Base-by-base conservation (phyloP, 768 basidiomycete species). In the Kwoniella newhampshirensis region DNA sequence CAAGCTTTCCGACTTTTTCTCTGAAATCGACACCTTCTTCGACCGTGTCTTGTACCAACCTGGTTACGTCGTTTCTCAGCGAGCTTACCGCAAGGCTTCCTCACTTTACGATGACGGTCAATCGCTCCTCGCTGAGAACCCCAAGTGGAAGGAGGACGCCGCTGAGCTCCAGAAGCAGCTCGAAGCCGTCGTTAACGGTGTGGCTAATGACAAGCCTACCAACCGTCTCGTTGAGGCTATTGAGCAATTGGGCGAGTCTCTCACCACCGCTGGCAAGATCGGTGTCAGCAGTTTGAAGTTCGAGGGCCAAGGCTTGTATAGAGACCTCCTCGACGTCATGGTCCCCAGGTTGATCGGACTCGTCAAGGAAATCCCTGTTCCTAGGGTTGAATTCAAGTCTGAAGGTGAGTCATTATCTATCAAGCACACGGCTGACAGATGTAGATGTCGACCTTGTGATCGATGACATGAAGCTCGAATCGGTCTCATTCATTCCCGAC, bases 401-500 rank as follows among this genome's bases (percentile, higher is more conserved):
- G 75, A 74, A 39, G 73, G 63, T 64, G 36, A 59, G 66, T 63
- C 18, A 37, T 45, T 6, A 12, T 26, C 13, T 35, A 26, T 4
- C 27, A 36, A 15, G 47, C 4, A 49, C 11, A 25, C 21, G n/a
- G 42, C 41, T 57, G 49, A 59, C 32, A 26, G 20, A 1, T 9
- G 1, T 42, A 64, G 71, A 77, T 37, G 61, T 77, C 44, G 75
- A 76, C 58, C 66, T 76, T 37, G 71, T 77, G 51, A 67, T 78
- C 43, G 77, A 77, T 54, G 75, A 78, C 66, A 61, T 78, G 56
- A 62, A 60, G 27, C 71, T 79, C 65, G 73, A 76, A 59, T 75
- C 77, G 4, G 75, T 70, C 2, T 75, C 74, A 2, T 79, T 79
- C 71, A 73, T 79, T 54, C 78, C 78, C 45, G 76, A 78, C 59